phyloP scores from a whole-genome alignment of 2,329 filamentous ascomycete genomes.

The Lachnellula hyalina region DNA sequence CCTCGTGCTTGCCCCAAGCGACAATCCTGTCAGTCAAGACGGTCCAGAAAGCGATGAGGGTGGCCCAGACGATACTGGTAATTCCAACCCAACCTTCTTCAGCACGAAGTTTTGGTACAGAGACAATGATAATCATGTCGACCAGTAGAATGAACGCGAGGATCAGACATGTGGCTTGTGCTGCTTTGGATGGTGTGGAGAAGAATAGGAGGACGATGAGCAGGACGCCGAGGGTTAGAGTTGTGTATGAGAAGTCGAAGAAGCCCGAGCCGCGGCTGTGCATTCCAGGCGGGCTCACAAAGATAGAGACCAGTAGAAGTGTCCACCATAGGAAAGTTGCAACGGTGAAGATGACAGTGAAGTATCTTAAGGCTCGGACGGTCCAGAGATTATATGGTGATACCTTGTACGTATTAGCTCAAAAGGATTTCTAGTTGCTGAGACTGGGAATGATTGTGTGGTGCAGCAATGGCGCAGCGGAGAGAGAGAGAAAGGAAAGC shows the following conservation, averaged over 20 bases:
- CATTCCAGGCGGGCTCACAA: slow-evolving; percentile 83
- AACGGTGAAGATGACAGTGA: slow-evolving; percentile 70
- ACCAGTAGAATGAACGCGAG: slow-evolving; percentile 63
- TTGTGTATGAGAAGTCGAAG: slow-evolving; percentile 80
- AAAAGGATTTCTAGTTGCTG: background rate
- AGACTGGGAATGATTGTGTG: too few species aligned
- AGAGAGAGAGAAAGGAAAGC: slow-evolving; percentile 23
- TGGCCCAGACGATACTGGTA: slow-evolving; percentile 75
- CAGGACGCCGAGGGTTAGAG: slow-evolving; percentile 70
- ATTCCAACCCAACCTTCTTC: slow-evolving; percentile 94
- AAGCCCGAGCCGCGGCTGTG: slow-evolving; percentile 88
- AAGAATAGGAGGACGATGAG: slow-evolving; percentile 82
- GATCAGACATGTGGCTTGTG: slow-evolving; percentile 66
- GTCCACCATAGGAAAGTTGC: slow-evolving; percentile 90
- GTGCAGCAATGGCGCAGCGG: background rate
- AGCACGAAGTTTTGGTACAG: slow-evolving; percentile 66
- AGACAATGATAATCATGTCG: slow-evolving; percentile 73
- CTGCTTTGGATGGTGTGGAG: slow-evolving; percentile 70
- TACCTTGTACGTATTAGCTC: slow-evolving; percentile 36
- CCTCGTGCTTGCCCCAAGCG: slow-evolving; percentile 84
- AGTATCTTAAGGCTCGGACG: slow-evolving; percentile 71
- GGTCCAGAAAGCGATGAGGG: slow-evolving; percentile 74
- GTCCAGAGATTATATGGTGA: slow-evolving; percentile 94
- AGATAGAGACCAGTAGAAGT: slow-evolving; percentile 79
- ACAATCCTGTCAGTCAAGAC: slow-evolving; percentile 76